These are phyloP conservation scores for Catharanthus roseus DNA, from an alignment of 257 asterid species.

Conservation along the genomic window DNA sequence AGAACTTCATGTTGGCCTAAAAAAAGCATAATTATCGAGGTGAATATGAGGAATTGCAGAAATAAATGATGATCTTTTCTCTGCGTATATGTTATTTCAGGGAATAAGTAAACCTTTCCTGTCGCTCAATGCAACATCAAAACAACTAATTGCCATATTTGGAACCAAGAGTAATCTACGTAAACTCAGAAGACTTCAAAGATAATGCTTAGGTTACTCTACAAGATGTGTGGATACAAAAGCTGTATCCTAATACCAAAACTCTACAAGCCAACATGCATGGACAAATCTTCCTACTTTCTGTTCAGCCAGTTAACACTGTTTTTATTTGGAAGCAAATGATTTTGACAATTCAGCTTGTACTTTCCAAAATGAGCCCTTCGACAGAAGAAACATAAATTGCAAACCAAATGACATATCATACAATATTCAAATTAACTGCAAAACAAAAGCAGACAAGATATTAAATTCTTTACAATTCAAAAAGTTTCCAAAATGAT, in stretches of 20 bases:
- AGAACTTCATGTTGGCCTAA: slow-evolving; percentile 95
- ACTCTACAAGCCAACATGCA: background rate
- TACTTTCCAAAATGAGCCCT: background rate
- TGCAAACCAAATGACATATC: background rate
- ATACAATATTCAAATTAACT: background rate
- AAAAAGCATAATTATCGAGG: slow-evolving; percentile 19
- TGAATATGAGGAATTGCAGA: slow-evolving; percentile 10
- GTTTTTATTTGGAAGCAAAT: background rate
- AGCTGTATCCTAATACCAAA: background rate
- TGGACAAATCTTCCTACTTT: background rate
- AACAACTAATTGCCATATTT: background rate
- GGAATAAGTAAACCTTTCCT: background rate
- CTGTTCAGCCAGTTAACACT: background rate
- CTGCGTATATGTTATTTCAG: background rate
- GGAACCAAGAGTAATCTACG: background rate
- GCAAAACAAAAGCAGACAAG: background rate
- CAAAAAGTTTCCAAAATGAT: background rate
- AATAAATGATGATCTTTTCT: background rate
- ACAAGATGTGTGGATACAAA: background rate
- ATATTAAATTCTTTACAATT: slow-evolving; percentile 10
- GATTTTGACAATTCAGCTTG: background rate
- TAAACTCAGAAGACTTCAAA: background rate
- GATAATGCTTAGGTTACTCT: background rate
- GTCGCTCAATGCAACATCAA: background rate
- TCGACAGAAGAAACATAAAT: background rate